Evolutionary conservation across 2,329 filamentous ascomycete genomes (phyloP), one percentile per base, ranked within the genome.

Genomic region (Zasmidium cellare): DNA sequence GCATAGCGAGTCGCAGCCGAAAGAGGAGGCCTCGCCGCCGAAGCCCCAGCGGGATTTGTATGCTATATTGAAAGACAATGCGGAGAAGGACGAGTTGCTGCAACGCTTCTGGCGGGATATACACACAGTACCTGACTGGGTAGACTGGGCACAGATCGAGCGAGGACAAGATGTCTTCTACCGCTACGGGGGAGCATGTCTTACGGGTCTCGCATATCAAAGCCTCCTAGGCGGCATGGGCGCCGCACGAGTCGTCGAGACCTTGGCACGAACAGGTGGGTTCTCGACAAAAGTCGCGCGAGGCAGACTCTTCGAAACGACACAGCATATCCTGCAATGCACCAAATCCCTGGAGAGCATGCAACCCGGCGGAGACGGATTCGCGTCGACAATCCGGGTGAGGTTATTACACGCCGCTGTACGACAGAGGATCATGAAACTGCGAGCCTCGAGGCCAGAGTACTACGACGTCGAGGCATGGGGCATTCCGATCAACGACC

Each of bases 81-180:
- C 80, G 9, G 70, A 75, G 1, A 76, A 79, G 5, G 83, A 92
- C 65, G 75, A 81, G 22, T 81, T 83, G 41, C 75, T 87, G 20
- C 67, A 71, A 7, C 65, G 81, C 54, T 75, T 93, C 9, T 92
- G 89, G 89, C 71, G 74, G 0, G 79, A 91, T 67, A 79, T 89
- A 56, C 87, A 85, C 57, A 85, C 81, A 0, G 74, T 91, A 3
- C 90, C 89, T 0, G 78, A 82, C 88, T 92, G 89, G 89, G 89
- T 92, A 2, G 85, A 92, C 69, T 92, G 88, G 89, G 82, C 82
- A 1, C 88, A 91, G 69, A 87, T 93, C 56, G 78, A 81, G 58
- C 80, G 89, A 67, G 90, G 89, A 0, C 89, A 93, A 70, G 84
- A 89, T 64, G 83, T 91, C 0, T 91, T 92, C 68, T 92, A 90